These are phyloP conservation scores for Apiospora malaysiana DNA, from an alignment of 2,329 filamentous ascomycete species.

Conservation along the genomic window DNA sequence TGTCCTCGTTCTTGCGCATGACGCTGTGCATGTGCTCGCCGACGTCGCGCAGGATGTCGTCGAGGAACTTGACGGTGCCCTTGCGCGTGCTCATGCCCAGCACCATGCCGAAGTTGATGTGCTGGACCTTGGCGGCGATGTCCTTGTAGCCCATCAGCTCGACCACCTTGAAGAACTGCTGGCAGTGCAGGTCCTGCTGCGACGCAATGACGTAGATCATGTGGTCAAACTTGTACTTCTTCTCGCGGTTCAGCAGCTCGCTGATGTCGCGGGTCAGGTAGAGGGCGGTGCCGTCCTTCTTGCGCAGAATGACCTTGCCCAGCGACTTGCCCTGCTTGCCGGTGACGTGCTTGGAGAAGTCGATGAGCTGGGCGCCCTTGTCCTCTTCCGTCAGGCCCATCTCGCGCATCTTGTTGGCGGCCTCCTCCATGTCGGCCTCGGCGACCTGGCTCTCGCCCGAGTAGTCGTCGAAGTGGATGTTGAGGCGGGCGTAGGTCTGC, in stretches of 20 bases:
- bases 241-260: conserved; percentile 69
- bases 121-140: conserved; percentile 70
- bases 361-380: conserved; percentile 74
- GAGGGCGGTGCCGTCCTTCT: conserved; percentile 76
- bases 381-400: conserved; percentile 71
- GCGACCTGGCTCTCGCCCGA: conserved; percentile 77
- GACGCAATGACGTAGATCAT: conserved; percentile 82
- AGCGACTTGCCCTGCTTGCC: conserved; percentile 73
- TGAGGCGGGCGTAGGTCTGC: conserved; percentile 63
- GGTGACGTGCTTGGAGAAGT: conserved; percentile 71
- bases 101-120: conserved; percentile 78
- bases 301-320: conserved; percentile 73
- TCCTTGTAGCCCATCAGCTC: conserved; percentile 74
- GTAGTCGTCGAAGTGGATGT: conserved; percentile 68
- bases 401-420: conserved; percentile 66
- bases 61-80: conserved; percentile 67
- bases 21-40: conserved; percentile 97
- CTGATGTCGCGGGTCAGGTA: conserved; percentile 82
- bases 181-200: conserved; percentile 74
- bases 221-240: conserved; percentile 70
- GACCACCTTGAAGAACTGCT: conserved; percentile 78
- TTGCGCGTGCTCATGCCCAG: conserved; percentile 73
- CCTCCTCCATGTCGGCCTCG: conserved; percentile 68
- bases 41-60: conserved; percentile 77
- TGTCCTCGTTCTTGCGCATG: conserved; percentile 88